Conservation (phyloP, 345 rosid genomes). For the Gossypium rotundifolium region DNA sequence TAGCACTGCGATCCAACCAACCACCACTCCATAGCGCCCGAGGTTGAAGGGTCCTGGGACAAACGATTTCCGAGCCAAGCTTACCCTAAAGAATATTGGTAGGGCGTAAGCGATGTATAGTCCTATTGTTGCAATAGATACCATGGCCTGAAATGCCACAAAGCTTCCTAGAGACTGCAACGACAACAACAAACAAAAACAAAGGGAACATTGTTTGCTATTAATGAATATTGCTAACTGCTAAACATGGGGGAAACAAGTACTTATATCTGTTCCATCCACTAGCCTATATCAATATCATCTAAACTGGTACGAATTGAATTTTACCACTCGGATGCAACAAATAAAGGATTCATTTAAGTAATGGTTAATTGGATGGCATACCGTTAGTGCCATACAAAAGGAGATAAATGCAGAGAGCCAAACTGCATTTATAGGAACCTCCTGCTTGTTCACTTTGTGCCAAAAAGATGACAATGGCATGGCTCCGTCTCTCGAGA, state of each 20-base stretch:
- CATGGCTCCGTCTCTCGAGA: slow-evolving; percentile 98
- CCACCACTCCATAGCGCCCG: slow-evolving; percentile 53
- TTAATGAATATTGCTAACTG: background rate
- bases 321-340: background rate
- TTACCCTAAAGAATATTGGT: slow-evolving; percentile 79
- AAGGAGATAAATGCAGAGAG: slow-evolving; percentile 62
- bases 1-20: slow-evolving; percentile 81
- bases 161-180: slow-evolving; percentile 82
- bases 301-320: background rate
- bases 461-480: slow-evolving; percentile 81
- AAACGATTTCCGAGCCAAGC: slow-evolving; percentile 71
- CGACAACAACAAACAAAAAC: background rate
- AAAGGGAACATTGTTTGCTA: background rate
- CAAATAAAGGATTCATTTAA: background rate
- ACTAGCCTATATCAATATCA: background rate
- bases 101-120: slow-evolving; percentile 90
- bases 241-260: no score
- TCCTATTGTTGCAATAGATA: slow-evolving; percentile 90
- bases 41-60: slow-evolving; percentile 74
- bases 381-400: slow-evolving; percentile 95
- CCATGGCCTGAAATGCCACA: slow-evolving; percentile 97
- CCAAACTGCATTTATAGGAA: slow-evolving; percentile 90
- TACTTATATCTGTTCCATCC: background rate
- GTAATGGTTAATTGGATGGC: slow-evolving; percentile 7
- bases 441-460: slow-evolving; percentile 78